A percentile compares a stretch with the other conserved stretches of the same genome.
Evolutionary conservation across 306 rosid species (phyloP).

Genomic region (Dicorynia guianensis): DNA sequence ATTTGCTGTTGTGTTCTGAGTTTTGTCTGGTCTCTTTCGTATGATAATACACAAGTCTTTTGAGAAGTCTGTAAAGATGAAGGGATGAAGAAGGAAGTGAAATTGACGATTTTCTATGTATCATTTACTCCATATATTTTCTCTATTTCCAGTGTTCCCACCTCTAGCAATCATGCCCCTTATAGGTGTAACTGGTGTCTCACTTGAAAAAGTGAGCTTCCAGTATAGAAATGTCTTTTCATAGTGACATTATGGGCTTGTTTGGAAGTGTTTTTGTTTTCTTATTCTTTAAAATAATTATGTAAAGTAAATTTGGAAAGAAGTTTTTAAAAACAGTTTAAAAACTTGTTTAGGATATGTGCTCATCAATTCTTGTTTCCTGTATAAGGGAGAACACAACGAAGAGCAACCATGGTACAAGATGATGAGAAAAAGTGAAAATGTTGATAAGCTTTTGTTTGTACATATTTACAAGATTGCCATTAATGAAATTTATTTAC

Average conservation of each 20-base stretch:
- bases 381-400: too few relatives aligned
- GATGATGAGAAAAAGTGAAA: too few relatives aligned
- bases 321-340: too few relatives aligned
- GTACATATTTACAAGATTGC: too few relatives aligned
- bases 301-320: too few relatives aligned
- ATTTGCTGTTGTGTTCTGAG: background rate
- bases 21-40: background rate
- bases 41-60: background rate
- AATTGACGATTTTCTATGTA: conserved; percentile 11
- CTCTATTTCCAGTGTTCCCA: background rate
- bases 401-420: too few relatives aligned
- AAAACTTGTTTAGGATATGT: too few relatives aligned
- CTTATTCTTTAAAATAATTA: too few relatives aligned
- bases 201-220: background rate
- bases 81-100: background rate
- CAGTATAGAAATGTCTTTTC: background rate
- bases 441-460: too few relatives aligned
- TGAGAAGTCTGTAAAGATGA: conserved; percentile 1
- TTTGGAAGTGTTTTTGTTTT: too few relatives aligned
- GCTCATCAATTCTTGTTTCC: too few relatives aligned
- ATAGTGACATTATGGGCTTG: conserved; percentile 1
- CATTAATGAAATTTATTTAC: too few relatives aligned
- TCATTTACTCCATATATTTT: background rate
- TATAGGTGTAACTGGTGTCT: background rate
- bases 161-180: conserved; percentile 7